These are phyloP conservation scores for Kernera saxatilis DNA, from an alignment of 345 rosid species.

Conservation along the genomic window DNA sequence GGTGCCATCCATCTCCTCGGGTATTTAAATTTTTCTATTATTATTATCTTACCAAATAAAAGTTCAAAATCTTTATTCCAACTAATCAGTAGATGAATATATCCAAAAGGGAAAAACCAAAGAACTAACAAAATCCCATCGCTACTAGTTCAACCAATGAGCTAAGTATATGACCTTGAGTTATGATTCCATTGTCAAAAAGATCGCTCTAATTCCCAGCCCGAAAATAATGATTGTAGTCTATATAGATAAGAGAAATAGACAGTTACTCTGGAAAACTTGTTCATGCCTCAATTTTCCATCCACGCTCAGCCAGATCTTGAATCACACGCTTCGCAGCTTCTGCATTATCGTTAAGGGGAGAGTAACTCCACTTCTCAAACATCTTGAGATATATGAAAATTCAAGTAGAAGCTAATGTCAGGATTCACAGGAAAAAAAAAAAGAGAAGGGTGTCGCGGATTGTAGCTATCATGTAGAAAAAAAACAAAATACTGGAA, in stretches of 20 bases:
- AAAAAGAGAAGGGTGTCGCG: neutral
- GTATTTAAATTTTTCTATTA: neutral
- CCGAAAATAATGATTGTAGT: neutral
- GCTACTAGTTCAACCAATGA: neutral
- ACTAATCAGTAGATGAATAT: conserved; percentile 11
- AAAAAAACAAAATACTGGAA: neutral
- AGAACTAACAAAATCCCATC: conserved; percentile 1
- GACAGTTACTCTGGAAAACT: conserved; percentile 7
- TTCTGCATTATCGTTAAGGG: conserved; percentile 69
- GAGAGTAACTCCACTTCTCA: conserved; percentile 79
- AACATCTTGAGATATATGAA: conserved; percentile 45
- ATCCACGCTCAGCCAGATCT: conserved; percentile 63
- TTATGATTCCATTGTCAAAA: neutral
- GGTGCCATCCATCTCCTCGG: neutral
- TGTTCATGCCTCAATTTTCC: conserved; percentile 40
- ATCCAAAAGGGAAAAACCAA: neutral
- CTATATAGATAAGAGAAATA: neutral
- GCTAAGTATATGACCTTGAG: neutral
- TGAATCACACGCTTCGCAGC: conserved; percentile 64
- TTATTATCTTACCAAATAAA: conserved; percentile 1
- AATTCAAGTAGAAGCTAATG: conserved; percentile 3
- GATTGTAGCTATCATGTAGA: neutral
- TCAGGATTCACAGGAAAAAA: neutral
- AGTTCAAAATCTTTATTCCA: neutral
- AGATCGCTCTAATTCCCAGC: neutral